Conservation (phyloP, 768 basidiomycete genomes). For the Peribolospora baueri region DNA sequence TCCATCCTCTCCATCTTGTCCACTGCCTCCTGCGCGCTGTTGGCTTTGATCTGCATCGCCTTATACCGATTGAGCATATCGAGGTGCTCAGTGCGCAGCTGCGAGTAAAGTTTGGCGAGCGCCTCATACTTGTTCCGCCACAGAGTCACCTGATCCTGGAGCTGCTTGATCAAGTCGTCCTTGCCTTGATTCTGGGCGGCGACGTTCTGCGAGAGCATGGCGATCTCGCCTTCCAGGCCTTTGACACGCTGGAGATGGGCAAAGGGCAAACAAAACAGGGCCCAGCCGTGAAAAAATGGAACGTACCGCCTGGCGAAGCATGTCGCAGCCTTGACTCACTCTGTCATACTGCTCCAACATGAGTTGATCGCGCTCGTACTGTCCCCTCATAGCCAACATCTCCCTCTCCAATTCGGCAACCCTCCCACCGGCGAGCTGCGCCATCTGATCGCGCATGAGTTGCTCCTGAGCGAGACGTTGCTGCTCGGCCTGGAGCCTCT, state of each 20-base stretch:
- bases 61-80: slow-evolving; percentile 95
- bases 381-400: slow-evolving; percentile 74
- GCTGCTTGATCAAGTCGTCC: slow-evolving; percentile 80
- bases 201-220: slow-evolving; percentile 46
- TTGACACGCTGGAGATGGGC: slow-evolving; percentile 52
- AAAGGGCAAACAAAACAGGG: neutral
- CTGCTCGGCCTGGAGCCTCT: slow-evolving; percentile 61
- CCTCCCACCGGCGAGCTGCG: slow-evolving; percentile 42
- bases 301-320: neutral
- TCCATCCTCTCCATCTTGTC: slow-evolving; percentile 99
- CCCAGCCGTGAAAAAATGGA: neutral
- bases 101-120: slow-evolving; percentile 91
- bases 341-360: slow-evolving; percentile 92
- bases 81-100: slow-evolving; percentile 85
- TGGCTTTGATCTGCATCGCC: slow-evolving; percentile 88
- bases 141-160: slow-evolving; percentile 84
- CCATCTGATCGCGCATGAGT: slow-evolving; percentile 55
- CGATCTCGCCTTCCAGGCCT: slow-evolving; percentile 72
- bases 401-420: slow-evolving; percentile 67
- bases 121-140: slow-evolving; percentile 99
- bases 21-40: slow-evolving; percentile 90
- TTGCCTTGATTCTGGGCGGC: slow-evolving; percentile 68
- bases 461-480: slow-evolving; percentile 76
- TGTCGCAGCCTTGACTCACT: slow-evolving; percentile 26
- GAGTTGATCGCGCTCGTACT: slow-evolving; percentile 93